Conservation (phyloP, 2,329 filamentous ascomycete species). For the Talaromyces sp. region DNA sequence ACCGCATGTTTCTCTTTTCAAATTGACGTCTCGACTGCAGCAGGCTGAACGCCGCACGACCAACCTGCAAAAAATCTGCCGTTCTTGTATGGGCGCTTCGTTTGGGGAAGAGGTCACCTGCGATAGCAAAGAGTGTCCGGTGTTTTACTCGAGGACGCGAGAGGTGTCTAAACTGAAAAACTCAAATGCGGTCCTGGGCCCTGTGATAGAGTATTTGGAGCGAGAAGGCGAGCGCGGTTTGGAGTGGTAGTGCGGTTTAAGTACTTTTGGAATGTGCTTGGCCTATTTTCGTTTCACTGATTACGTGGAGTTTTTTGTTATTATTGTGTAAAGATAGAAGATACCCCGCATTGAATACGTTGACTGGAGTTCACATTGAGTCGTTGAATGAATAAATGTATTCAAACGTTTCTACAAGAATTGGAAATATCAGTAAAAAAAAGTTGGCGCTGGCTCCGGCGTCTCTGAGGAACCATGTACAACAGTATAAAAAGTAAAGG, state of each 20-base stretch:
- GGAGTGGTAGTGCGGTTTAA: constrained; percentile 29
- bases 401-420: no score
- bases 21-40: constrained; percentile 59
- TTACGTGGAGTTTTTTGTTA: not conserved
- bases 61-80: constrained; percentile 68
- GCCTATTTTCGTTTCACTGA: not conserved
- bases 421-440: no score
- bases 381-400: not conserved
- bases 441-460: no score
- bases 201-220: constrained; percentile 34
- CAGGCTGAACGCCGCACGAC: constrained; percentile 59
- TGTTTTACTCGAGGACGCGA: constrained; percentile 64
- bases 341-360: not conserved
- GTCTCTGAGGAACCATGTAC: no score
- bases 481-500: not conserved
- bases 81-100: constrained; percentile 70
- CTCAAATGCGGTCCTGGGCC: constrained; percentile 31
- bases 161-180: constrained; percentile 33
- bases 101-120: constrained; percentile 76
- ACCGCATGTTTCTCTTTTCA: constrained; percentile 56
- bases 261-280: not conserved
- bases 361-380: not conserved
- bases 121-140: constrained; percentile 86
- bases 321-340: not conserved
- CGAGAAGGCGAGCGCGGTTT: constrained; percentile 27